These are phyloP conservation scores for Laburnicola sp. DNA, from an alignment of 2,329 filamentous ascomycete species.

Conservation along the genomic window DNA sequence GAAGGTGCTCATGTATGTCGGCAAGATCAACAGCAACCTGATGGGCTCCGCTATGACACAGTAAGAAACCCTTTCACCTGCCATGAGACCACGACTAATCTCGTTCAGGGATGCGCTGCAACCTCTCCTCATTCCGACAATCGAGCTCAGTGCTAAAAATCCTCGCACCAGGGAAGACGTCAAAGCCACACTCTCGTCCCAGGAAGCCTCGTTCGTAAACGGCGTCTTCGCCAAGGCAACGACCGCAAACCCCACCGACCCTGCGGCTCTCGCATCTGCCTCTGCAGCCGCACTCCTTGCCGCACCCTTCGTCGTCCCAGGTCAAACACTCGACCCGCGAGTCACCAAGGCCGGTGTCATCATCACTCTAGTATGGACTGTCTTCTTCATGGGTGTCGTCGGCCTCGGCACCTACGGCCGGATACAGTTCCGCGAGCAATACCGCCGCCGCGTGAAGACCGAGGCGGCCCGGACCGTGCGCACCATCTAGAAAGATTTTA, in stretches of 20 bases:
- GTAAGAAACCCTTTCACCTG: slow-evolving; percentile 52
- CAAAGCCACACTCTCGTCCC: slow-evolving; percentile 67
- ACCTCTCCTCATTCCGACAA: slow-evolving; percentile 66
- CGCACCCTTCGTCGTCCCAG: slow-evolving; percentile 68
- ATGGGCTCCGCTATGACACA: slow-evolving; percentile 61
- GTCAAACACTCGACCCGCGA: slow-evolving; percentile 64
- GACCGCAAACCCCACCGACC: slow-evolving; percentile 52
- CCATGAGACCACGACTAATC: slow-evolving; percentile 15
- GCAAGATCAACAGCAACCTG: slow-evolving; percentile 63
- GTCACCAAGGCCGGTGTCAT: slow-evolving; percentile 68
- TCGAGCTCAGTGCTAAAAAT: slow-evolving; percentile 65
- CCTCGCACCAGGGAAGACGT: slow-evolving; percentile 54
- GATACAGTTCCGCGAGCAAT: slow-evolving; percentile 67
- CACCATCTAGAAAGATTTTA: slow-evolving; percentile 35
- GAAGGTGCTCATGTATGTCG: slow-evolving; percentile 69
- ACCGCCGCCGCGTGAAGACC: slow-evolving; percentile 56
- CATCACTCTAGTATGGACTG: slow-evolving; percentile 65
- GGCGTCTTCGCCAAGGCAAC: slow-evolving; percentile 68
- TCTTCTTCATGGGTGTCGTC: slow-evolving; percentile 57
- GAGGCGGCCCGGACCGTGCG: slow-evolving; percentile 41
- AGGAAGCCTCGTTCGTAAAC: slow-evolving; percentile 71
- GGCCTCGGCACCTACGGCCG: slow-evolving; percentile 68
- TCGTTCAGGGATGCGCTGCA: slow-evolving; percentile 59
- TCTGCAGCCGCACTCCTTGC: slow-evolving; percentile 46
- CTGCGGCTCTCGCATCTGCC: slow-evolving; percentile 47